Percentiles rank a stretch among this genome's conserved stretches.
Conservation (phyloP, 768 basidiomycete species). For the Hydnomerulius pinastri region DNA sequence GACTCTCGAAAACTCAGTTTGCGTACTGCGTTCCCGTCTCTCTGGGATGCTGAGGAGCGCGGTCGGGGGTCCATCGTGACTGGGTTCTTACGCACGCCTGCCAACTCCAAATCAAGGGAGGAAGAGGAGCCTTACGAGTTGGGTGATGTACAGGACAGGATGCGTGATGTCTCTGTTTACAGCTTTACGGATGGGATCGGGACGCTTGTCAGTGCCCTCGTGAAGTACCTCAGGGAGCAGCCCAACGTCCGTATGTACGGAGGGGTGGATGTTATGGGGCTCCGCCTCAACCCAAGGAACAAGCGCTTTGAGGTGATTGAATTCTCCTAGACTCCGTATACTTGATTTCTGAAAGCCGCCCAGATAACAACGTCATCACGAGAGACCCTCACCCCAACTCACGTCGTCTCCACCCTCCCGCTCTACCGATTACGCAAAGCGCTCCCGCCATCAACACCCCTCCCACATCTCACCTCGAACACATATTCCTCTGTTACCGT, state of each 20-base stretch:
- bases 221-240: conserved; percentile 41
- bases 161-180: conserved; percentile 72
- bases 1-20: conserved; percentile 77
- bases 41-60: conserved; percentile 70
- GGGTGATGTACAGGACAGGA: conserved; percentile 46
- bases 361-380: conserved; percentile 37
- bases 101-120: conserved; percentile 2
- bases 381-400: conserved; percentile 47
- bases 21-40: conserved; percentile 70
- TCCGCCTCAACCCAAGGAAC: conserved; percentile 35
- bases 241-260: conserved; percentile 61
- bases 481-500: conserved; percentile 82
- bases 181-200: conserved; percentile 80
- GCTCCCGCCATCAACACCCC: conserved; percentile 38
- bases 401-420: conserved; percentile 78
- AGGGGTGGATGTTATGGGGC: conserved; percentile 39
- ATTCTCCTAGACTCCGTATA: not conserved
- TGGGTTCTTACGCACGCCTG: conserved; percentile 46
- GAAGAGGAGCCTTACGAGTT: conserved; percentile 42
- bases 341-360: conserved; percentile 1
- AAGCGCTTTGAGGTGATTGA: conserved; percentile 47
- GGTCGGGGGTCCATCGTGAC: conserved; percentile 71
- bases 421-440: conserved; percentile 52
- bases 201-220: conserved; percentile 61
- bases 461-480: conserved; percentile 73